These are phyloP conservation scores for Magnolia officinalis DNA, from an alignment of 164 flowering plant species.

Conservation along the genomic window DNA sequence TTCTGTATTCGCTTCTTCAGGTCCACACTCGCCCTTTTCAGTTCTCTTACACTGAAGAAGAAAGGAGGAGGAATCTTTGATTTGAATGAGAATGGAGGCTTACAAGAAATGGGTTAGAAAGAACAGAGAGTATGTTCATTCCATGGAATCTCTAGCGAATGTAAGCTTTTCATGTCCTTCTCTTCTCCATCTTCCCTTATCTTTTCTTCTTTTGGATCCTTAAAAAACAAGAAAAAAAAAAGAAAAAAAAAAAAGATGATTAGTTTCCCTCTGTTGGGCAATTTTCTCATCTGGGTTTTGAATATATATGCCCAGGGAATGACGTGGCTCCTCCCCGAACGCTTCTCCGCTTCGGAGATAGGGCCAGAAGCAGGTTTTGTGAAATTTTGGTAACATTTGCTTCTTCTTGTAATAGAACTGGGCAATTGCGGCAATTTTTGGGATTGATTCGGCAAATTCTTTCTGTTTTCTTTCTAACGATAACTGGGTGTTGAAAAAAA, in stretches of 20 bases:
- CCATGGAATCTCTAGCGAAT: slow-evolving; percentile 91
- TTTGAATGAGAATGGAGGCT: slow-evolving; percentile 55
- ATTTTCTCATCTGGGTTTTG: slow-evolving; percentile 1
- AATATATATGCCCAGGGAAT: slow-evolving; percentile 55
- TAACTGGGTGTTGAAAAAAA: slow-evolving; percentile 4
- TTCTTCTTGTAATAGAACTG: slow-evolving; percentile 14
- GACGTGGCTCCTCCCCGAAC: slow-evolving; percentile 96
- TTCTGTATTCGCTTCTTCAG: too few species aligned
- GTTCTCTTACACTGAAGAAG: background rate
- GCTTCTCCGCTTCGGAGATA: slow-evolving; percentile 83
- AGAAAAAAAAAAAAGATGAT: background rate
- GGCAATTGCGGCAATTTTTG: too few species aligned
- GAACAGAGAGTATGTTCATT: slow-evolving; percentile 80
- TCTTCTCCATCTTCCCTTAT: background rate
- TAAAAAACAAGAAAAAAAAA: too few species aligned
- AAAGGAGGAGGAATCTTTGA: too few species aligned
- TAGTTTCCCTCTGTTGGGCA: background rate
- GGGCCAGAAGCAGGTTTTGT: slow-evolving; percentile 99
- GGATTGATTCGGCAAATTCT: background rate
- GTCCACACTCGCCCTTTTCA: too few species aligned
- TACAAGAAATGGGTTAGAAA: slow-evolving; percentile 84
- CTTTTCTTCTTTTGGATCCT: background rate
- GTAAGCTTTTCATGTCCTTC: slow-evolving; percentile 39
- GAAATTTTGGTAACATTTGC: slow-evolving; percentile 78
- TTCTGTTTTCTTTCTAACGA: background rate